Base-by-base conservation (phyloP, 306 rosid species). In the Trichosanthes truncata region DNA sequence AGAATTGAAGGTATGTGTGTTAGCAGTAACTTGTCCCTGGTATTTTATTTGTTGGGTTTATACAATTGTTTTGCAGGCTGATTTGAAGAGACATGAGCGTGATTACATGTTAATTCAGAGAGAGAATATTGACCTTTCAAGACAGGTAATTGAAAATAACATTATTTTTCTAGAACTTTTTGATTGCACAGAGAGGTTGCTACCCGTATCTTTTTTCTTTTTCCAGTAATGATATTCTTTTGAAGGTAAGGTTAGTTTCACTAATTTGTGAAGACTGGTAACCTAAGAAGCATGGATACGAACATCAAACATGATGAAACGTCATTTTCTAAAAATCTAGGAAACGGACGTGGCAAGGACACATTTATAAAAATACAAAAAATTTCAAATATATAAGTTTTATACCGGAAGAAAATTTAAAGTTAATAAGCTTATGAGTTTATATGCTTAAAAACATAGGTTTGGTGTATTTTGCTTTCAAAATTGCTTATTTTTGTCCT, bases 111-210 rank as follows among this genome's bases (percentile, higher is more conserved):
- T 91, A 87, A 87, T 90, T 41, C 96, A 84, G 77, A 91, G 88
- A 86, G 99, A 93, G 87, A 87, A 83, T 83, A 77, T 52, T 21
- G 99, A 91, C 89, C 97, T 93, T 77, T 93, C 84, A 43, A 93
- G 85, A 77, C 97, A 95, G 97, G 99, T 91, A 84, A 85, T 62
- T 73, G 62, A 49, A 76, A 75, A 56, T 21, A 35, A 4, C 76
- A 71, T 46, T 20, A 10, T 45, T 80, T 35, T 63, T 55, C 59
- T 73, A 73, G 4, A 25, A 72, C 13, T n/a, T 67, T 40, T 67
- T 67, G 52, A 20, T 60, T 10, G 18, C 40, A 63, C 23, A 9
- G 9, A 67, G 72, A 15, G 46, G 75, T 68, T 38, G 33, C 53
- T 40, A n/a, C 29, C 4, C 23, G 23, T 68, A 7, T 53, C 33